Evolutionary conservation across 2,329 filamentous ascomycete species (phyloP), one percentile per base, ranked within the genome.

Genomic region (Pestalotiopsis sp.): DNA sequence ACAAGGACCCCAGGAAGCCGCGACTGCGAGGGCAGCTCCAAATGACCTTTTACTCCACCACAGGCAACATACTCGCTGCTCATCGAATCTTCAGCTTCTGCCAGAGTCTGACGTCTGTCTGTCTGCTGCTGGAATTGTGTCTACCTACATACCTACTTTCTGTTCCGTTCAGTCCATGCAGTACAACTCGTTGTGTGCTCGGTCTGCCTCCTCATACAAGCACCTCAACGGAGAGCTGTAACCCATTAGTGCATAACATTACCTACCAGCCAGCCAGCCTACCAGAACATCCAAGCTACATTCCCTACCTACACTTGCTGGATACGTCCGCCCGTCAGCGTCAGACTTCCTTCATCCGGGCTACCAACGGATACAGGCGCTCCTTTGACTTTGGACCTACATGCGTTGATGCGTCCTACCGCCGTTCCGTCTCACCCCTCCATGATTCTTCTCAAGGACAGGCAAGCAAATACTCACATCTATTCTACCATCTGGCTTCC

Each of bases 1-100:
- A 70, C 69, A 45, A 63, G 64, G 56, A 58, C 67, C 66, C 66
- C 58, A 58, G 52, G 59, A 38, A 49, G 52, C 45, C 17, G 57
- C 64, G 25, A 12, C 45, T 49, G 36, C 57, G 31, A 67, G 20
- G 41, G 39, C 38, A 52, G 39, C 41, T 65, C 64, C 31, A 45
- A 66, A 36, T 45, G 64, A 66, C 25, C n/a, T 66, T 45, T 36
- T 66, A 27, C 36, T 49, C 41, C 45, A 23, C 23, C 41, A 49
- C 31, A 25, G n/a, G 41, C 41, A 11, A 66, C 38, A 17, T 65
- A 13, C 27, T 65, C 38, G 12, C 13, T 36, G 27, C 45, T 27
- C 13, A 2, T n/a, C 27, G 7, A 20, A 7, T 3, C 31, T 23
- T 20, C 12, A 65, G 11, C 17, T 49, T 49, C 20, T 31, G 17